A percentile compares a stretch with the other conserved stretches of the same genome.
These are phyloP conservation scores for Penicillium samsonianum DNA, from an alignment of 495 filamentous ascomycete species.

Conservation along the genomic window DNA sequence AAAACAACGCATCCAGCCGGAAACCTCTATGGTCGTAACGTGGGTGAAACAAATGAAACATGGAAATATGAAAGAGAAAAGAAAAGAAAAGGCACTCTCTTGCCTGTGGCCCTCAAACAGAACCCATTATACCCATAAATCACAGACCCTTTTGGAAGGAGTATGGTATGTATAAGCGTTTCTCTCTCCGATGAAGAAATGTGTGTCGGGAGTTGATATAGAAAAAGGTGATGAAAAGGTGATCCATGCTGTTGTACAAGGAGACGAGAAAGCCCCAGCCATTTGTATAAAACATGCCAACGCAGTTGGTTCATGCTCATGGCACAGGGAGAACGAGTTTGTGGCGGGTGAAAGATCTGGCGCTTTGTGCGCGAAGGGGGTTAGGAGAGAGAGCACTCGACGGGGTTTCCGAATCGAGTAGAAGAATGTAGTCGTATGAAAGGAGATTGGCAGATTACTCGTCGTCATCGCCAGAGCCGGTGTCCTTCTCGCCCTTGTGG, in stretches of 20 bases:
- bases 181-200: constrained; percentile 17
- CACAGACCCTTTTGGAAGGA: constrained; percentile 15
- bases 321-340: background rate
- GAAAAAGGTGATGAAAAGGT: constrained; percentile 22
- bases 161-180: constrained; percentile 11
- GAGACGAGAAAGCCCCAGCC: constrained; percentile 9
- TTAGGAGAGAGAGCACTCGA: constrained; percentile 17
- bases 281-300: constrained; percentile 18
- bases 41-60: constrained; percentile 27
- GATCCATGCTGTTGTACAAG: constrained; percentile 49
- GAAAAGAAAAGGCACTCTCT: constrained; percentile 23
- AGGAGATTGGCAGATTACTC: constrained; percentile 34
- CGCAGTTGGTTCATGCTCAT: constrained; percentile 18
- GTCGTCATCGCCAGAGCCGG: constrained; percentile 46
- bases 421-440: constrained; percentile 17
- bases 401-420: constrained; percentile 13
- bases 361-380: constrained; percentile 6
- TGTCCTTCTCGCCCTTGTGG: constrained; percentile 77
- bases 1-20: constrained; percentile 42
- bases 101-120: constrained; percentile 29
- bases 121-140: constrained; percentile 27
- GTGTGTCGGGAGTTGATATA: constrained; percentile 23
- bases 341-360: constrained; percentile 18
- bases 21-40: constrained; percentile 51
- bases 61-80: constrained; percentile 23